Conservation (phyloP, 345 rosid genomes). For the Salix caprea region DNA sequence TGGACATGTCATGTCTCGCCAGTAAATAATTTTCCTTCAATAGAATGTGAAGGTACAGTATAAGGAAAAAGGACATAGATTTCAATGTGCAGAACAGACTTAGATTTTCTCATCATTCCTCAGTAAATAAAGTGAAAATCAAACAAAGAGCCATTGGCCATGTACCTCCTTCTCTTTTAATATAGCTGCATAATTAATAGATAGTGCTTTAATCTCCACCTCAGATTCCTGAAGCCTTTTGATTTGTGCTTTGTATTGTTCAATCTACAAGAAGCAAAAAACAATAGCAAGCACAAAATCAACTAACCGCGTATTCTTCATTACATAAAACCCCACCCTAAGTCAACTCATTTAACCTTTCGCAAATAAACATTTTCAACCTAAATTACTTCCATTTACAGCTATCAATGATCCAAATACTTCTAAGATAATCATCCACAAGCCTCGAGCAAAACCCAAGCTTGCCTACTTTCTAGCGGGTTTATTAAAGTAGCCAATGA, state of each 20-base stretch:
- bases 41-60: background rate
- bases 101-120: background rate
- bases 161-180: slow-evolving; percentile 91
- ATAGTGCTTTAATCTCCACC: slow-evolving; percentile 80
- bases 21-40: background rate
- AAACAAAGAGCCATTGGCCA: background rate
- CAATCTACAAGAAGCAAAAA: slow-evolving; percentile 44
- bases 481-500: background rate
- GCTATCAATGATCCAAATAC: background rate
- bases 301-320: background rate
- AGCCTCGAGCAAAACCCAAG: background rate
- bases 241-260: slow-evolving; percentile 65
- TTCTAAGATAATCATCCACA: background rate
- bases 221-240: slow-evolving; percentile 81
- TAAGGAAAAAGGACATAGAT: background rate
- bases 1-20: background rate
- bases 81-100: background rate
- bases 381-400: slow-evolving; percentile 2
- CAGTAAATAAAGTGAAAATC: background rate
- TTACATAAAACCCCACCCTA: background rate
- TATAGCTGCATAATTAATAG: slow-evolving; percentile 87
- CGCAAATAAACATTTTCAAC: background rate
- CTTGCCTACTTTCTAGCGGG: background rate
- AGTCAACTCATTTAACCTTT: background rate
- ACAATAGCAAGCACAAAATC: background rate